Evolutionary conservation across 2,329 filamentous ascomycete genomes (phyloP).

Genomic region (Tolypocladium tundrense): DNA sequence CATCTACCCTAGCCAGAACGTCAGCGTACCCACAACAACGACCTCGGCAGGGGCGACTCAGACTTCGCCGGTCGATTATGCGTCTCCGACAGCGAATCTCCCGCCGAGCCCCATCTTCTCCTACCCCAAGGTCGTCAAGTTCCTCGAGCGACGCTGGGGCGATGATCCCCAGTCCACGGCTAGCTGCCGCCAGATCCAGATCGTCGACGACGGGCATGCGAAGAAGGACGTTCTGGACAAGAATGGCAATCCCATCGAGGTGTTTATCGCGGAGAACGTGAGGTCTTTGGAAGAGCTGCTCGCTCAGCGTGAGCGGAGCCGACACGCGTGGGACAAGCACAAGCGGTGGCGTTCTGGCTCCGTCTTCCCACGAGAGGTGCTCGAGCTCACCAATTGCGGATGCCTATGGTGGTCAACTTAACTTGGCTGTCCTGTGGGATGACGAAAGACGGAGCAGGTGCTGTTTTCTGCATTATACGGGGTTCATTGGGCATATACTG

Average conservation of each 20-base stretch:
- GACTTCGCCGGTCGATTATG: slow-evolving; percentile 6
- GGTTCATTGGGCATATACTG: not conserved
- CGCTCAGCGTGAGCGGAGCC: slow-evolving; percentile 1
- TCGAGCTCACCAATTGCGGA: slow-evolving; percentile 38
- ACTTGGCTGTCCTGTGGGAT: not conserved
- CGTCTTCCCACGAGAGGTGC: slow-evolving; percentile 6
- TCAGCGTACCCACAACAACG: slow-evolving; percentile 19
- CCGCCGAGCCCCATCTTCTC: slow-evolving; percentile 14
- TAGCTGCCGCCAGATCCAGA: slow-evolving; percentile 37
- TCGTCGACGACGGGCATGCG: slow-evolving; percentile 26
- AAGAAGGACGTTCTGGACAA: slow-evolving; percentile 24
- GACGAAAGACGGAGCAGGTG: not conserved
- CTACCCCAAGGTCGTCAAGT: slow-evolving; percentile 44
- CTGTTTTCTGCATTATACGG: not conserved
- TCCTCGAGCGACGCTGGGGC: slow-evolving; percentile 40
- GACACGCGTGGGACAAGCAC: slow-evolving; percentile 1
- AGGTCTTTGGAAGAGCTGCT: not conserved
- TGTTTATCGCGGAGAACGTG: slow-evolving; percentile 32
- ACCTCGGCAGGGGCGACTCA: slow-evolving; percentile 1
- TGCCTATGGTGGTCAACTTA: slow-evolving; percentile 43
- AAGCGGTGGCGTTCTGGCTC: not conserved
- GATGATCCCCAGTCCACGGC: slow-evolving; percentile 22
- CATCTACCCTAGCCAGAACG: slow-evolving; percentile 44
- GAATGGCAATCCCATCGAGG: slow-evolving; percentile 27
- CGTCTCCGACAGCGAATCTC: slow-evolving; percentile 3